Evolutionary conservation across 2,329 filamentous ascomycete genomes (phyloP), one percentile per base, ranked within the genome.

Genomic region (Pseudogymnoascus sp.): DNA sequence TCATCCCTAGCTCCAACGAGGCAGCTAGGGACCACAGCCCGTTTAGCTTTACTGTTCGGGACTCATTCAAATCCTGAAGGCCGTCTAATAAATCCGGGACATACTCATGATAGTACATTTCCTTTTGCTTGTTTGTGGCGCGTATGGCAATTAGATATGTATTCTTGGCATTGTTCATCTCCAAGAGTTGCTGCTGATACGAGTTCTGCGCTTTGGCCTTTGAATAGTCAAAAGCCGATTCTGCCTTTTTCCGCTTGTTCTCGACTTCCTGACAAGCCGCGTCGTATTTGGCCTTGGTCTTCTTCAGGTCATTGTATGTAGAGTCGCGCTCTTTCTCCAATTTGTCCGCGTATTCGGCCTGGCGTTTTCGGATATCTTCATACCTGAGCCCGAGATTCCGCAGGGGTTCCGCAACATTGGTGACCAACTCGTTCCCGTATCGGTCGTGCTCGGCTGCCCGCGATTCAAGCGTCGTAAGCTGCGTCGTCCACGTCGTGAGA

Each of bases 81-180:
- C 93, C 93, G 77, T 97, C 91, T 73, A 99, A 82, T 64, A 97
- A 78, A 73, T 97, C 95, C 7, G 95, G 95, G 19, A 99, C 83
- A 74, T 97, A 97, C 75, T 97, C 92, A 74, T 97, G 89, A 73
- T 96, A 99, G 79, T 97, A 97, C 73, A 88, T 91, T 74, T 97
- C 92, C 79, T 97, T 99, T 72, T 96, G 88, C 78, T 95, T 96
- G 77, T 99, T 99, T 35, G 93, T 96, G 64, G 97, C 91, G 73
- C 96, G 96, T 78, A 99, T 96, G 65, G 86, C 84, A 71, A 99
- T 96, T 65, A 99, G 79, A 73, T 99, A 99, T n/a, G 90, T 92
- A 75, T 99, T 99, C 81, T 99, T 99, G 74, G 89, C 84, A 74
- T 99, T 99, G 77, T 95, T 90, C 95, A 97, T 97, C 70, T 99